These are phyloP conservation scores for Mycena alexandri DNA, from an alignment of 768 basidiomycete genomes.

Conservation along the genomic window DNA sequence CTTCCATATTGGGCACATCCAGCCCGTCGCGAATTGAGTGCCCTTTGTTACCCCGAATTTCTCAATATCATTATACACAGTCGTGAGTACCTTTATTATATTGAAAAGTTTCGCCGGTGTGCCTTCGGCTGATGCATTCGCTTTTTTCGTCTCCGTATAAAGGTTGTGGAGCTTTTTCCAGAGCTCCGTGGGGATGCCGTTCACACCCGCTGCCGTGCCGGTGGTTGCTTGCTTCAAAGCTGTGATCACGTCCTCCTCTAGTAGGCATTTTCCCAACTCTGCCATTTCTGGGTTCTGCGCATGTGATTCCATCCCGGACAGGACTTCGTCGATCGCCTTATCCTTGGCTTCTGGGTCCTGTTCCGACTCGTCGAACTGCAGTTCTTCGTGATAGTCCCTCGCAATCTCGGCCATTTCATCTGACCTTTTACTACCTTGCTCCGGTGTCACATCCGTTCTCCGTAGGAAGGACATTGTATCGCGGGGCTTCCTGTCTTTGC, in stretches of 20 bases:
- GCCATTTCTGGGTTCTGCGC: no score
- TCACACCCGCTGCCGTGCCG: no score
- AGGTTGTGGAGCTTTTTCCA: no score
- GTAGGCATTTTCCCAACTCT: no score
- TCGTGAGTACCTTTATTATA: background rate
- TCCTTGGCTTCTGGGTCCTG: no score
- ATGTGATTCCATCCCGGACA: no score
- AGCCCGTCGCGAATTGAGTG: background rate
- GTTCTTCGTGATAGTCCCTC: conserved; percentile 8
- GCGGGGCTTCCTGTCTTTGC: background rate
- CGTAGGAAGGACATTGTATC: conserved; percentile 1
- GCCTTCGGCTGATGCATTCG: no score
- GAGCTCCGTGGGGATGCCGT: no score
- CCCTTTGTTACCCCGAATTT: background rate
- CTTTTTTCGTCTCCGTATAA: no score
- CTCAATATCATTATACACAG: background rate
- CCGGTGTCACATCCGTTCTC: conserved; percentile 6
- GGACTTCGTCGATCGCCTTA: no score
- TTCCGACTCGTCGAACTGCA: background rate
- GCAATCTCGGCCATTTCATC: conserved; percentile 20
- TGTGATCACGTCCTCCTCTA: no score
- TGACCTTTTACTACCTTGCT: background rate
- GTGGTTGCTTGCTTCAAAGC: no score
- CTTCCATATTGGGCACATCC: conserved; percentile 10
- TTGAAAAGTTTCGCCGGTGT: background rate